phyloP scores from a whole-genome alignment of 768 basidiomycete genomes.

The Kwoniella dendrophila region DNA sequence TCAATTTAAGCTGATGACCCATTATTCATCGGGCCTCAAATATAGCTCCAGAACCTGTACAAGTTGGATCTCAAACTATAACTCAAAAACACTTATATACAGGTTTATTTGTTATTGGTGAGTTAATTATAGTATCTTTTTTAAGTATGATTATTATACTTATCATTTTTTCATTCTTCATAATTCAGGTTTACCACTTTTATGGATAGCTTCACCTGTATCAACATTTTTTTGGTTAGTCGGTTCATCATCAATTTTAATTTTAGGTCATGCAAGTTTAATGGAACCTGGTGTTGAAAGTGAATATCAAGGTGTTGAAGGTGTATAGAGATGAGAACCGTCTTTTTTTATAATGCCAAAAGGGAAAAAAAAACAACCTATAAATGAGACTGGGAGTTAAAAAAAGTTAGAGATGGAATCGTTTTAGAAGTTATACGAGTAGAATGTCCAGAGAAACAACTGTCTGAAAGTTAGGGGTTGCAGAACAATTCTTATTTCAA shows the following conservation, averaged over 20 bases:
- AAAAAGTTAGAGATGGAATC: too few species aligned
- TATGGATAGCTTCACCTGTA: slow-evolving; percentile 65
- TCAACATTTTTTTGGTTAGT: slow-evolving; percentile 91
- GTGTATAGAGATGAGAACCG: too few species aligned
- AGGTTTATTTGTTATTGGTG: slow-evolving; percentile 75
- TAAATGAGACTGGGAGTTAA: too few species aligned
- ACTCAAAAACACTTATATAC: slow-evolving; percentile 89
- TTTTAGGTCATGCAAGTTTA: slow-evolving; percentile 80
- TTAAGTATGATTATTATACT: too few species aligned
- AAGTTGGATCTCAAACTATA: slow-evolving; percentile 75
- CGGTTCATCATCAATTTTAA: slow-evolving; percentile 79
- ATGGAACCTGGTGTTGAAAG: slow-evolving; percentile 95
- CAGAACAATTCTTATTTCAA: too few species aligned
- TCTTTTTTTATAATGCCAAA: too few species aligned
- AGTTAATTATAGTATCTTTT: slow-evolving; percentile 1
- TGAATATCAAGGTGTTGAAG: slow-evolving; percentile 79
- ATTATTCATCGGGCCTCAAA: neutral
- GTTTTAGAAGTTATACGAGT: too few species aligned
- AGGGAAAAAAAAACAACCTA: too few species aligned
- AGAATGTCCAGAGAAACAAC: too few species aligned
- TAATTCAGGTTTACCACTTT: slow-evolving; percentile 71
- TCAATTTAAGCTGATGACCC: neutral
- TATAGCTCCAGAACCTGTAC: slow-evolving; percentile 77
- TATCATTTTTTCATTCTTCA: too few species aligned
- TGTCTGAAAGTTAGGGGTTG: too few species aligned